phyloP scores from a whole-genome alignment of 768 basidiomycete species.

The Pleurotus platypus region DNA sequence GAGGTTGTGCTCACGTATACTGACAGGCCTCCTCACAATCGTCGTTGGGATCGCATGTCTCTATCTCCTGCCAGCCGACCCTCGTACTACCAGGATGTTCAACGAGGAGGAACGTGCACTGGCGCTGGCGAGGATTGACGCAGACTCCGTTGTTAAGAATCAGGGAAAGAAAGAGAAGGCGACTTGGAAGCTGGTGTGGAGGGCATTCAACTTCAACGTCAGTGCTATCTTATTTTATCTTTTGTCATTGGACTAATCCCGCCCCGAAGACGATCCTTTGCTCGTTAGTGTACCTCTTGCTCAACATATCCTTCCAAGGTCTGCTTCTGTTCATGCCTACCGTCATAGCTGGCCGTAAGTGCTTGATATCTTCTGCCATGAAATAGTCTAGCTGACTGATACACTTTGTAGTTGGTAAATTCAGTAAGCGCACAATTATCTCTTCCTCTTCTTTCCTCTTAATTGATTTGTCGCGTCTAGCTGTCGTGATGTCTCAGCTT shows the following conservation, averaged over 20 bases:
- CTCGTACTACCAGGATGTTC: slow-evolving; percentile 22
- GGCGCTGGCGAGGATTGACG: slow-evolving; percentile 25
- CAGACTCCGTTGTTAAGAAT: slow-evolving; percentile 23
- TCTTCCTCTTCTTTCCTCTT: not conserved
- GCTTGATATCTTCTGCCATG: not conserved
- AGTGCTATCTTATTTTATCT: not conserved
- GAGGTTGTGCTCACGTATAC: not conserved
- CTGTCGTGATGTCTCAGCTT: slow-evolving; percentile 16
- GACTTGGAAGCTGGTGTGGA: slow-evolving; percentile 18
- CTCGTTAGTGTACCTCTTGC: slow-evolving; percentile 25
- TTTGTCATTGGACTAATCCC: not conserved
- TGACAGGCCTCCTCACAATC: slow-evolving; percentile 23
- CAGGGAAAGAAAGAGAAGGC: slow-evolving; percentile 24
- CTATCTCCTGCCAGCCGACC: slow-evolving; percentile 24
- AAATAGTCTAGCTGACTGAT: not conserved
- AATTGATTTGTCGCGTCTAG: not conserved
- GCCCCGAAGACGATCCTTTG: slow-evolving; percentile 25
- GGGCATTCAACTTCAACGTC: slow-evolving; percentile 16
- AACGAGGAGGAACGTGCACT: slow-evolving; percentile 23
- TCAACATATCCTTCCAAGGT: slow-evolving; percentile 43
- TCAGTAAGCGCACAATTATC: slow-evolving; percentile 20
- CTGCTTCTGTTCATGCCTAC: slow-evolving; percentile 42
- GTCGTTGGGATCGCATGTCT: slow-evolving; percentile 22
- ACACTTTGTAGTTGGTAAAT: slow-evolving; percentile 26
- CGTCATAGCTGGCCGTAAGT: slow-evolving; percentile 39